phyloP scores from a whole-genome alignment of 805 yeast genomes.

The Spathaspora sp. region DNA sequence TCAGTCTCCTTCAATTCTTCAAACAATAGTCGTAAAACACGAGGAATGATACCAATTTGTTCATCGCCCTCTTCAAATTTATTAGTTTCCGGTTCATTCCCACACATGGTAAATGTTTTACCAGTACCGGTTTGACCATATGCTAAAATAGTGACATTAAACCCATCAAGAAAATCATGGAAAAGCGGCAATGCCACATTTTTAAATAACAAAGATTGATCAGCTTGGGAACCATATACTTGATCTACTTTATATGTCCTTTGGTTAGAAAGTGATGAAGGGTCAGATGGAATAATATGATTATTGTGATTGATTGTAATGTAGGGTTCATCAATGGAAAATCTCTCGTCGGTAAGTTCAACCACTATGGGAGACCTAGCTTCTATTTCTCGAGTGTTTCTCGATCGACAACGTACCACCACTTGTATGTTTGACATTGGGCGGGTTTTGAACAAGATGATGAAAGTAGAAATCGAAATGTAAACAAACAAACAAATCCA shows the following conservation, averaged over 20 bases:
- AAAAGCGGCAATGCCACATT: conserved; percentile 71
- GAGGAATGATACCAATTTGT: conserved; percentile 55
- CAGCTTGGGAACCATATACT: conserved; percentile 80
- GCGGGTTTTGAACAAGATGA: not conserved
- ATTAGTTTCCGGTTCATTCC: conserved; percentile 21
- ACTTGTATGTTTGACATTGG: conserved; percentile 45
- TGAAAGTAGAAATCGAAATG: not conserved
- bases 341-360: conserved; percentile 37
- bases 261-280: conserved; percentile 14
- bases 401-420: conserved; percentile 52
- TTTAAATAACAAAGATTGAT: conserved; percentile 63
- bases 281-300: conserved; percentile 4
- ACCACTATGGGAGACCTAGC: conserved; percentile 47
- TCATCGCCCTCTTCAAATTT: not conserved
- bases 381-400: conserved; percentile 41
- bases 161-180: conserved; percentile 57
- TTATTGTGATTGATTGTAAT: conserved; percentile 9
- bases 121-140: conserved; percentile 88
- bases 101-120: conserved; percentile 74
- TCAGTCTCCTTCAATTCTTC: conserved; percentile 28
- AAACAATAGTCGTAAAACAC: conserved; percentile 50
- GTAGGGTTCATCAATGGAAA: conserved; percentile 20
- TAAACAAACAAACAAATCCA: conserved; percentile 4
- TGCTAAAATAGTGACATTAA: conserved; percentile 76
- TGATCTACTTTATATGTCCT: conserved; percentile 71